A percentile compares a stretch with the other conserved stretches of the same genome.
phyloP scores from a whole-genome alignment of 352 stramenopile genomes.

The Globisporangium orthogonon region DNA sequence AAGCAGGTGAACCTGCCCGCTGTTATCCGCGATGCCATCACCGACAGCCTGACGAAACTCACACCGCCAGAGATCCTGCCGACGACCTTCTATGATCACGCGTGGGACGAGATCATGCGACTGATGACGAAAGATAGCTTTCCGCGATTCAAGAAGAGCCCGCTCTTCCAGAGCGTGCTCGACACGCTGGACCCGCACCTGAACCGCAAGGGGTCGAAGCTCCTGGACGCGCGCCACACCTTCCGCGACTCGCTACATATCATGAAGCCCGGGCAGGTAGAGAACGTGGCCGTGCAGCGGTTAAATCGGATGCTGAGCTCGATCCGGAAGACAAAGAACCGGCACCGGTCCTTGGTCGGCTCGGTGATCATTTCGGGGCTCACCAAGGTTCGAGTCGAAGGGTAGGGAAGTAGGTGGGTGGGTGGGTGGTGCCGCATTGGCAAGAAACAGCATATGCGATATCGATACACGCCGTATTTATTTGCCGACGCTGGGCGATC shows the following conservation, averaged over 20 bases:
- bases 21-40: slow-evolving; percentile 41
- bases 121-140: slow-evolving; percentile 81
- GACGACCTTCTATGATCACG: slow-evolving; percentile 42
- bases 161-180: slow-evolving; percentile 55
- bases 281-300: slow-evolving; percentile 38
- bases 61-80: slow-evolving; percentile 18
- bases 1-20: slow-evolving; percentile 74
- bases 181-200: slow-evolving; percentile 56
- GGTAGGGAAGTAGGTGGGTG: neutral
- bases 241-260: slow-evolving; percentile 67
- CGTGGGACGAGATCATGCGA: slow-evolving; percentile 73
- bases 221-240: slow-evolving; percentile 60
- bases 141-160: slow-evolving; percentile 72
- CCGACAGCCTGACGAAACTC: slow-evolving; percentile 25
- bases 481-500: neutral
- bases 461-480: slow-evolving; percentile 1
- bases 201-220: slow-evolving; percentile 53
- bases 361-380: slow-evolving; percentile 13
- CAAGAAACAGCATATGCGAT: slow-evolving; percentile 1
- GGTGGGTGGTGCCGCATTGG: too few relatives aligned
- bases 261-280: slow-evolving; percentile 46
- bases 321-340: slow-evolving; percentile 56
- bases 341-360: slow-evolving; percentile 19
- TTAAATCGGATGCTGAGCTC: slow-evolving; percentile 63
- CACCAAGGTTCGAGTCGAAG: slow-evolving; percentile 17